Evolutionary conservation across 805 yeast genomes (phyloP).

Genomic region (Saccharomyces jurei): DNA sequence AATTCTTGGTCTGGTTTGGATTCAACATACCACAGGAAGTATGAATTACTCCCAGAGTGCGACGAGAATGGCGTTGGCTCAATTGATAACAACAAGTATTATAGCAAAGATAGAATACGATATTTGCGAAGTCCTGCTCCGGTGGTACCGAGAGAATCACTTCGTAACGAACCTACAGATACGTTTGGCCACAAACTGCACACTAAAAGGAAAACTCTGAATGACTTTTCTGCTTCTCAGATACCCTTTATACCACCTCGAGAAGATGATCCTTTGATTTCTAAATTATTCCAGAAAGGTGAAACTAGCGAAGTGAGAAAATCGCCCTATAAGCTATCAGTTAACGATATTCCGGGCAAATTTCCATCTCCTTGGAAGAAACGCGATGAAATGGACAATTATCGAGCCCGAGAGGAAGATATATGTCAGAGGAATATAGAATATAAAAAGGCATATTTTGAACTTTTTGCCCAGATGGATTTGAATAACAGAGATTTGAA

Average conservation of each 20-base stretch:
- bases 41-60: constrained; percentile 18
- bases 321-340: background rate
- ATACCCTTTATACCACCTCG: constrained; percentile 14
- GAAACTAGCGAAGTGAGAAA: background rate
- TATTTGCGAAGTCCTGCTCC: constrained; percentile 12
- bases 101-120: constrained; percentile 1
- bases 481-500: constrained; percentile 17
- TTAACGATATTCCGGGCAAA: constrained; percentile 22
- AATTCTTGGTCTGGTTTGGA: constrained; percentile 22
- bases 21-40: constrained; percentile 17
- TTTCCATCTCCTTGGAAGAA: constrained; percentile 24
- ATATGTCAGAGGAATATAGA: background rate
- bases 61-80: background rate
- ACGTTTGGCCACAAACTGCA: constrained; percentile 18
- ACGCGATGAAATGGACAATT: background rate
- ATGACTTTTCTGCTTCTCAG: constrained; percentile 1
- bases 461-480: constrained; percentile 20
- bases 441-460: constrained; percentile 10
- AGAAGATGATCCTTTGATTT: constrained; percentile 19
- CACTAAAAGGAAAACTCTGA: background rate
- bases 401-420: background rate
- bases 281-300: constrained; percentile 14
- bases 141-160: background rate
- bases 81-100: background rate
- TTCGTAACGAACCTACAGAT: constrained; percentile 15